Evolutionary conservation across 306 rosid genomes (phyloP).

Genomic region (Vicia villosa): DNA sequence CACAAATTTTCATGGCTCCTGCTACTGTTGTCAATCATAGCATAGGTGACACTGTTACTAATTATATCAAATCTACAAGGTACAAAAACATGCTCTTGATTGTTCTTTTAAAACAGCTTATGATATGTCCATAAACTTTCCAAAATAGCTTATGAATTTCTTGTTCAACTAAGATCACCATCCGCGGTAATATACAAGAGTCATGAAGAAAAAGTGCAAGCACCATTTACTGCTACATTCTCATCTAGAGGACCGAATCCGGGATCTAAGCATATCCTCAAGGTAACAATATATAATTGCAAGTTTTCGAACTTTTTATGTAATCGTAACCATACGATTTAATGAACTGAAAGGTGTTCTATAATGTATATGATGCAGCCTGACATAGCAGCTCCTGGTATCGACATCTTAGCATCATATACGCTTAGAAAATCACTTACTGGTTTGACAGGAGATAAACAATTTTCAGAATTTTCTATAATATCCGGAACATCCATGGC

Average conservation of each 20-base stretch:
- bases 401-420: conserved; percentile 77
- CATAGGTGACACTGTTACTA: conserved; percentile 43
- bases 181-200: conserved; percentile 68
- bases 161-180: conserved; percentile 58
- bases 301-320: conserved; percentile 11
- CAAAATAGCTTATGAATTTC: conserved; percentile 21
- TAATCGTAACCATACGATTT: background rate
- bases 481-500: conserved; percentile 97
- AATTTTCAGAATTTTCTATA: conserved; percentile 71
- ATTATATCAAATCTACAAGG: conserved; percentile 68
- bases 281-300: conserved; percentile 47
- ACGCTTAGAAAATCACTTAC: conserved; percentile 73
- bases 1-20: conserved; percentile 83
- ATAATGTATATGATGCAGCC: conserved; percentile 58
- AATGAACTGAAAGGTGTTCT: background rate
- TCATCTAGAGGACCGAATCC: conserved; percentile 84
- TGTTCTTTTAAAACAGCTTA: background rate
- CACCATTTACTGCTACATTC: conserved; percentile 71
- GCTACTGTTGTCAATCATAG: conserved; percentile 59
- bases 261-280: conserved; percentile 61
- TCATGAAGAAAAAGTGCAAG: conserved; percentile 36
- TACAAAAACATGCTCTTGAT: conserved; percentile 28
- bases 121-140: background rate
- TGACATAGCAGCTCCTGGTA: conserved; percentile 90
- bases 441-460: conserved; percentile 76